phyloP scores from a whole-genome alignment of 1,139 yeast genomes.

The Protomyces inouyei region DNA sequence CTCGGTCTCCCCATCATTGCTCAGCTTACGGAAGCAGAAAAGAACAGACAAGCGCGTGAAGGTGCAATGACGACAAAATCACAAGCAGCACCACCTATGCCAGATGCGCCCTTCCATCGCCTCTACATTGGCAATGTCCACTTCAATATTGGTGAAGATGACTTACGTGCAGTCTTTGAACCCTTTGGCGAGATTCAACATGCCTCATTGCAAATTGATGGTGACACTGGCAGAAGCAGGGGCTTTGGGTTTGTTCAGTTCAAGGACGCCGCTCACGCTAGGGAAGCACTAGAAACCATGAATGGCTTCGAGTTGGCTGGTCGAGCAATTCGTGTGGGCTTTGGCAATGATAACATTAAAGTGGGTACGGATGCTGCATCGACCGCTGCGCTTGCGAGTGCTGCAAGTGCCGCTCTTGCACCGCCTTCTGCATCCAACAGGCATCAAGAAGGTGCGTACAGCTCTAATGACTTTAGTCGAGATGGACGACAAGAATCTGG shows the following conservation, averaged over 20 bases:
- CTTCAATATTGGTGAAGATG: constrained; percentile 39
- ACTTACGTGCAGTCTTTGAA: constrained; percentile 38
- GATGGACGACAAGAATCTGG: neutral
- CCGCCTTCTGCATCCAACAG: neutral
- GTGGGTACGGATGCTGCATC: constrained; percentile 27
- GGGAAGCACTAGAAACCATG: constrained; percentile 39
- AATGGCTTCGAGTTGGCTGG: constrained; percentile 40
- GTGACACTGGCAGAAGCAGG: constrained; percentile 39
- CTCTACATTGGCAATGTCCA: constrained; percentile 40
- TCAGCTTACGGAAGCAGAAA: constrained; percentile 42
- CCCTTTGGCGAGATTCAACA: constrained; percentile 40
- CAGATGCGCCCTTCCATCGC: constrained; percentile 36
- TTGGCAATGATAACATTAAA: constrained; percentile 36
- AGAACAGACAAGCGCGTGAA: constrained; percentile 38
- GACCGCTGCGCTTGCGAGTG: constrained; percentile 13
- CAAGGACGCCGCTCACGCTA: constrained; percentile 36
- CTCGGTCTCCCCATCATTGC: constrained; percentile 42
- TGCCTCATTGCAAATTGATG: constrained; percentile 38
- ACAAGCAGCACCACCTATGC: constrained; percentile 12
- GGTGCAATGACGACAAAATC: constrained; percentile 24
- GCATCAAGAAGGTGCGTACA: constrained; percentile 9
- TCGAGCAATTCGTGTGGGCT: constrained; percentile 39
- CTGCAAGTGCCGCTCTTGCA: neutral
- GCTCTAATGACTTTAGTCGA: constrained; percentile 9
- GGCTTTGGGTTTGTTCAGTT: constrained; percentile 41